Base-by-base conservation (phyloP, 164 flowering plant species). In the Magnolia kwangsiensis region DNA sequence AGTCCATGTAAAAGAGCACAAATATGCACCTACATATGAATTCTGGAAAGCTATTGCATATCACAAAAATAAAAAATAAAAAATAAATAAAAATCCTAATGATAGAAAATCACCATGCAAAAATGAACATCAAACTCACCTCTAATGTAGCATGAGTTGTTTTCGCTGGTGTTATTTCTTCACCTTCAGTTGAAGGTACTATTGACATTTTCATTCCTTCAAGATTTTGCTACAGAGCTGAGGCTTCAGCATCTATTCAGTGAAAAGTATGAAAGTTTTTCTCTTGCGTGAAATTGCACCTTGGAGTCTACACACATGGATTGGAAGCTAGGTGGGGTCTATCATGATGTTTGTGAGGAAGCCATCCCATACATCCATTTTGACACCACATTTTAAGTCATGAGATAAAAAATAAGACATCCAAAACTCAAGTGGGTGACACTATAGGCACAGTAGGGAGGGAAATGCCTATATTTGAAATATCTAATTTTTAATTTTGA, bases 221-320 rank as follows among this genome's bases (percentile, higher is more conserved):
- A 81, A 93, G 87, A 78, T 87, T 85, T 84, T 86, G 87, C 80
- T 82, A 85, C 59, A 92, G 75, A 69, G 71, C 76, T 63, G 84
- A 81, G 74, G 89, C 88, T 85, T 95, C 89, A 81, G 90, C 88
- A 83, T 95, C 95, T 87, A 93, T 86, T 83, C 99, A 93, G 97
- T 85, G 74, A 81, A 23, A 23, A 23, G 24, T 23, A 23, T 23
- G 24, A 23, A 23, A 23, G 24, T 23, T 23, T 23, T 23, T 23
- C 24, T 23, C 24, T 23, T 23, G 24, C 24, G 24, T 23, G 24
- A 23, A 23, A 23, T 23, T 23, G 24, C 0, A 23, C 24, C 24
- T 23, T 23, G 24, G 24, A 23, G 24, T 1, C 24, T 23, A 23
- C 24, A 0, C 24, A 23, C 24, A 23, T 23, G 24, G 24, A 23